Evolutionary conservation across 2,329 filamentous ascomycete species (phyloP).

Genomic region (Botrytis byssoidea): DNA sequence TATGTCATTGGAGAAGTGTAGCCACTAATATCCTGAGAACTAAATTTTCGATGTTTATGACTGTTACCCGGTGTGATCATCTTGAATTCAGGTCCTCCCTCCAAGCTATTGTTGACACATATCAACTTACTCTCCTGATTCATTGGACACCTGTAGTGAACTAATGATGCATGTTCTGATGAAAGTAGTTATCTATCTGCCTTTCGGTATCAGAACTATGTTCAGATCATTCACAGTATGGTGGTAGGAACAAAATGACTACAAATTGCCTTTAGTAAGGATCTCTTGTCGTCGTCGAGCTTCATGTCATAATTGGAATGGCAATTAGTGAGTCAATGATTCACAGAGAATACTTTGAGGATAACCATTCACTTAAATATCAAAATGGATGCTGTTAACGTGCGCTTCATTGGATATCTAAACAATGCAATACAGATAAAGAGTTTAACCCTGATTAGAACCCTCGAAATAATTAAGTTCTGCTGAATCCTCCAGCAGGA

Average conservation of each 20-base stretch:
- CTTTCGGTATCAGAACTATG: not conserved
- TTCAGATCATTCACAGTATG: not conserved
- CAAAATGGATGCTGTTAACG: not conserved
- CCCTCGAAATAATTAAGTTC: not conserved
- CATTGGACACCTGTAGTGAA: not conserved
- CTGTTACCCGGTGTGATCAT: not conserved
- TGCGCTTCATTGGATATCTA: not conserved
- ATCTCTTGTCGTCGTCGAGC: not conserved
- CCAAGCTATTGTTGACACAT: not conserved
- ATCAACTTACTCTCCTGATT: not conserved
- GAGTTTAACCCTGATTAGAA: conserved; percentile 29
- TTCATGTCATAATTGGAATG: not conserved
- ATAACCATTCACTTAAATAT: not conserved
- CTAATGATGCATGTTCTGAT: not conserved
- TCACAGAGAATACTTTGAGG: not conserved
- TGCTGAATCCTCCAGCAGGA: conserved; percentile 4
- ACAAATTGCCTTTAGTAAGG: not conserved
- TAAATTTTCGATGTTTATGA: not conserved
- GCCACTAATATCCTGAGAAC: not conserved
- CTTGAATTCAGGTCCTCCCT: not conserved
- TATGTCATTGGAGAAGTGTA: not conserved
- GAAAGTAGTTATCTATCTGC: not conserved
- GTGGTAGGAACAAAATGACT: not conserved
- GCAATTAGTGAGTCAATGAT: not conserved
- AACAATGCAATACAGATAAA: not conserved